Evolutionary conservation across 1,284 basidiomycete genomes (phyloP), one percentile per base, ranked within the genome.

Genomic region (Heterobasidion parviporum): DNA sequence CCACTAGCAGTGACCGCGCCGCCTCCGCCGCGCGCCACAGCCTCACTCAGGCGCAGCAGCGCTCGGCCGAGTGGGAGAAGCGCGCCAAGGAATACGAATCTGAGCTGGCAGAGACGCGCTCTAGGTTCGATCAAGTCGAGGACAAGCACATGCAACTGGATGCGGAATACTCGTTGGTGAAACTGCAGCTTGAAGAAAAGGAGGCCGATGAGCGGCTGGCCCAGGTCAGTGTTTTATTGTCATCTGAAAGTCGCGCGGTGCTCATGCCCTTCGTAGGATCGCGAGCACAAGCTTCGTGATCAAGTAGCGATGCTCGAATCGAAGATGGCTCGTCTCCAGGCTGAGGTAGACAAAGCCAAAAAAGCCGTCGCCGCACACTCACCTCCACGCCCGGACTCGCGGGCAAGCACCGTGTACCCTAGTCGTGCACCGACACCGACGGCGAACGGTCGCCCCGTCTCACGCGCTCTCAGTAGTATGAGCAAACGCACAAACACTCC

Each of bases 51-150:
- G 83, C 85, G 32, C 85, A 90, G 60, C 85, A 89, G 64, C 86
- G 87, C 38, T 77, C 85, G 3, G 72, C 78, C 2, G 89, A 92
- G 61, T 90, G 87, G 87, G 89, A 92, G 69, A 78, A 78, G 61
- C 82, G 83, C 44, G 80, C 85, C n/a, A 83, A 83, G 63, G 85
- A 87, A 59, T 77, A 78, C 53, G 85, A 89, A 66, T 72, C 71
- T 16, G 77, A 84, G 57, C 68, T 89, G 15, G 83, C 86, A 63
- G 64, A 75, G 57, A 76, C 75, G 15, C 76, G 76, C 57, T 81
- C 79, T 50, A 78, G 79, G 63, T 66, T 88, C 14, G 85, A 90
- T 47, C 79, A 86, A 51, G 72, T 76, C 6, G 87, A 90, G 60
- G 81, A 86, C 63, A 75, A 72, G 0, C 79, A 81, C 16, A 66